These are phyloP conservation scores for Carex littledalei DNA, from an alignment of 176 grass and related monocot genomes.

Conservation along the genomic window DNA sequence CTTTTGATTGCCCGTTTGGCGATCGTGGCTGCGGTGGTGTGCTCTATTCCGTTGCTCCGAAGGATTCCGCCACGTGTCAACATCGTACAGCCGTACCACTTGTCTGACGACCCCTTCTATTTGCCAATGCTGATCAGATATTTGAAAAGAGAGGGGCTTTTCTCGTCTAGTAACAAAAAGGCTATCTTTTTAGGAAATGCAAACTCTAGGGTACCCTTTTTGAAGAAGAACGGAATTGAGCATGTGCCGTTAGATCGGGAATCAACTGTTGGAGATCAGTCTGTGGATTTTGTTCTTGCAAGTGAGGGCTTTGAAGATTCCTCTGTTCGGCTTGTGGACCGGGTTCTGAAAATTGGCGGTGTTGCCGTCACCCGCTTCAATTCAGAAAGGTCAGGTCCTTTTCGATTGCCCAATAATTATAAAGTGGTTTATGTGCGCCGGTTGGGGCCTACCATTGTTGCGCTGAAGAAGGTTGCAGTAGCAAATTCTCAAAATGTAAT, in stretches of 20 bases:
- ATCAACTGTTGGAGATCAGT: slow-evolving; percentile 32
- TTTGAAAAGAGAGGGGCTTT: slow-evolving; percentile 48
- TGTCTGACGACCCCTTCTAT: slow-evolving; percentile 29
- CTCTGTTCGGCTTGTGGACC: slow-evolving; percentile 37
- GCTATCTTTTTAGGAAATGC: slow-evolving; percentile 44
- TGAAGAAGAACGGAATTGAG: slow-evolving; percentile 22
- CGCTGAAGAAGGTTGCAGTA: slow-evolving; percentile 43
- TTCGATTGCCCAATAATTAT: slow-evolving; percentile 57
- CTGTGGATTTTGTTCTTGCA: slow-evolving; percentile 57
- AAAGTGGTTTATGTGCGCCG: slow-evolving; percentile 39
- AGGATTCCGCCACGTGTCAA: slow-evolving; percentile 4
- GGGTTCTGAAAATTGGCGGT: slow-evolving; percentile 59
- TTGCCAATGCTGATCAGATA: slow-evolving; percentile 59
- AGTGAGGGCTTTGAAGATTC: slow-evolving; percentile 29
- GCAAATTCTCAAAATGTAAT: background rate
- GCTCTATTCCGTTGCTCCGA: slow-evolving; percentile 48
- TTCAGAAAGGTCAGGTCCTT: slow-evolving; percentile 14
- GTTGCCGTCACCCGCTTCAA: slow-evolving; percentile 26
- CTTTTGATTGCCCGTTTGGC: slow-evolving; percentile 49
- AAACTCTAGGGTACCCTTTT: slow-evolving; percentile 10
- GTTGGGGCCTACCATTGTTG: slow-evolving; percentile 45
- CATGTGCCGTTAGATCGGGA: slow-evolving; percentile 26
- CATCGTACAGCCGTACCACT: background rate
- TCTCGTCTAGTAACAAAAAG: slow-evolving; percentile 9
- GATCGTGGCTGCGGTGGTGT: slow-evolving; percentile 41